Evolutionary conservation across 495 filamentous ascomycete genomes (phyloP).

Genomic region (Xylaria longipes): DNA sequence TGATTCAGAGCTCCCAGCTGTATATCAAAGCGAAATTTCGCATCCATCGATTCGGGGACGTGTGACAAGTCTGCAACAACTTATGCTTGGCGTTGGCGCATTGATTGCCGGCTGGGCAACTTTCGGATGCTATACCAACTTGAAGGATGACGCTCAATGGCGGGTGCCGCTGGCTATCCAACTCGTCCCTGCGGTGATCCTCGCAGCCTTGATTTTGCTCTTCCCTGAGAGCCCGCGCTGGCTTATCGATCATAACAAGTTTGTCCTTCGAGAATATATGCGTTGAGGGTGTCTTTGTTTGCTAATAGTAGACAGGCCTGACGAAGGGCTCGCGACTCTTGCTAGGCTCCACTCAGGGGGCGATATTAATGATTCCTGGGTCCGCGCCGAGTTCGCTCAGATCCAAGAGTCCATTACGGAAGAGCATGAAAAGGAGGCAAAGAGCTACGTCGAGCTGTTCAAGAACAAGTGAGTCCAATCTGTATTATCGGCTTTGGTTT

Average conservation of each 20-base stretch:
- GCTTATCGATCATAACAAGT: slow-evolving; percentile 63
- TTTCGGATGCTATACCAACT: slow-evolving; percentile 46
- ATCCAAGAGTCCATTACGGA: slow-evolving; percentile 67
- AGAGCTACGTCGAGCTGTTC: slow-evolving; percentile 72
- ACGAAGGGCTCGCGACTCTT: slow-evolving; percentile 63
- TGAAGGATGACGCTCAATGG: slow-evolving; percentile 55
- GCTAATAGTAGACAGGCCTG: slow-evolving; percentile 31
- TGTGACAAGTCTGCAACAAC: slow-evolving; percentile 64
- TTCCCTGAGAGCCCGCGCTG: slow-evolving; percentile 65
- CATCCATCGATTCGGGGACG: slow-evolving; percentile 59
- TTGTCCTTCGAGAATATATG: background rate
- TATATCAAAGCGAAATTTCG: slow-evolving; percentile 58
- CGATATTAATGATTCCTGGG: slow-evolving; percentile 63
- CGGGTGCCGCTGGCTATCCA: slow-evolving; percentile 64
- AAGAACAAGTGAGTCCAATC: slow-evolving; percentile 45
- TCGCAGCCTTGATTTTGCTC: slow-evolving; percentile 61
- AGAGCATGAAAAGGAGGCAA: slow-evolving; percentile 68
- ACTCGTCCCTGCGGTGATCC: slow-evolving; percentile 61
- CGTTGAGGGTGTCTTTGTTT: background rate
- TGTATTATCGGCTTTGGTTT: background rate
- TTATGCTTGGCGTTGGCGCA: slow-evolving; percentile 66
- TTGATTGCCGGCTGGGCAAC: slow-evolving; percentile 54
- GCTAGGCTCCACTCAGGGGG: slow-evolving; percentile 66
- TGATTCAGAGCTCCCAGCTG: slow-evolving; percentile 49
- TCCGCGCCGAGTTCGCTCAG: slow-evolving; percentile 69